These are phyloP conservation scores for Globisporangium megalacanthum DNA, from an alignment of 352 stramenopile species.

Conservation along the genomic window DNA sequence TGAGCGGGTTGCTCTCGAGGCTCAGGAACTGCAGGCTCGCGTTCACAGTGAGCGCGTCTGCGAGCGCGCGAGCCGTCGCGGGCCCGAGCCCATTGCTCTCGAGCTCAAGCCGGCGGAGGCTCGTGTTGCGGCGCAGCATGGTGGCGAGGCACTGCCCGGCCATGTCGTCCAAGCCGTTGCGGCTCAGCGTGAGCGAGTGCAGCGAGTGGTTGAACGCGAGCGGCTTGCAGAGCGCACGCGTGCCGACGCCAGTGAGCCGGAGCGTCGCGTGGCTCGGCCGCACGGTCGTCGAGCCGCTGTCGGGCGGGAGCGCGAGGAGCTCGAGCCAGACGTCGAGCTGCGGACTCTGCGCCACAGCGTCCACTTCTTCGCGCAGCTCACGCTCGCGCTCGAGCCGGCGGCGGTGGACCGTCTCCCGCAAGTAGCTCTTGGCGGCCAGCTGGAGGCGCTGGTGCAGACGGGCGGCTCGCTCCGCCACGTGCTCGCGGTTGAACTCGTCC, in stretches of 20 bases:
- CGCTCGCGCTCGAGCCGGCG: slow-evolving; percentile 58
- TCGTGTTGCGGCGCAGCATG: slow-evolving; percentile 59
- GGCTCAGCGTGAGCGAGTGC: slow-evolving; percentile 51
- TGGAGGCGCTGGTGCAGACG: slow-evolving; percentile 65
- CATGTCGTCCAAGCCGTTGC: slow-evolving; percentile 63
- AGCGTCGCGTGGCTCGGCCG: slow-evolving; percentile 36
- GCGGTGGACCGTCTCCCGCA: slow-evolving; percentile 68
- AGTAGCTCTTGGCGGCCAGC: slow-evolving; percentile 65
- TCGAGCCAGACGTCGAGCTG: slow-evolving; percentile 71
- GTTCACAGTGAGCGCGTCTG: slow-evolving; percentile 51
- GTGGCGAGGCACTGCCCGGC: slow-evolving; percentile 51
- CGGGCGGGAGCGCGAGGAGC: slow-evolving; percentile 30
- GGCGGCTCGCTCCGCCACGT: slow-evolving; percentile 54
- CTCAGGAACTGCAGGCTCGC: slow-evolving; percentile 50
- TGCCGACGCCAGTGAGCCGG: slow-evolving; percentile 42
- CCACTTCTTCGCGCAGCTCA: slow-evolving; percentile 68
- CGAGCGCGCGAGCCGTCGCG: slow-evolving; percentile 37
- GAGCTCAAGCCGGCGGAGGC: slow-evolving; percentile 54
- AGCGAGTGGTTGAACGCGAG: slow-evolving; percentile 66
- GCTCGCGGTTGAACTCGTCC: slow-evolving; percentile 73
- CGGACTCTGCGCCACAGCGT: slow-evolving; percentile 59
- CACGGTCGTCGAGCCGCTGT: slow-evolving; percentile 30
- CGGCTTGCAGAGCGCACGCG: slow-evolving; percentile 62
- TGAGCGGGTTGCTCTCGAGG: slow-evolving; percentile 77
- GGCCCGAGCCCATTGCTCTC: slow-evolving; percentile 63